phyloP scores from a whole-genome alignment of 345 rosid genomes.

The Ceriops zippeliana region DNA sequence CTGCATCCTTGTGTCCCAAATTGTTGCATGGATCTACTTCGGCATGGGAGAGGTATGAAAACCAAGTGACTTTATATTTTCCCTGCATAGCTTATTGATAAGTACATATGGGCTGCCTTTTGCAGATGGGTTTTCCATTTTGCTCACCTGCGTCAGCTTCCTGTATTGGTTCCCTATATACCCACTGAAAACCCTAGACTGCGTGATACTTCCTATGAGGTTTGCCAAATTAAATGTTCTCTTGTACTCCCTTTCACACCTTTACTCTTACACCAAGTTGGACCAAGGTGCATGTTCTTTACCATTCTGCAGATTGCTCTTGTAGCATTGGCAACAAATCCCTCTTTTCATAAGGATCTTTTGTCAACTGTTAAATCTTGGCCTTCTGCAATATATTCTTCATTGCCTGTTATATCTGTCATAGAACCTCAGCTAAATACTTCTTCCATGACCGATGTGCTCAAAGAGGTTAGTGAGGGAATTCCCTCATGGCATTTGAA shows the following conservation, averaged over 20 bases:
- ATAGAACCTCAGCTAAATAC: slow-evolving; percentile 95
- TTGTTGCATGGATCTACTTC: slow-evolving; percentile 86
- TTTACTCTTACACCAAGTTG: slow-evolving; percentile 11
- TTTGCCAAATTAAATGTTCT: slow-evolving; percentile 19
- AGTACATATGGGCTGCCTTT: slow-evolving; percentile 24
- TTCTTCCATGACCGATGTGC: slow-evolving; percentile 90
- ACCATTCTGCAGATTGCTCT: slow-evolving; percentile 70
- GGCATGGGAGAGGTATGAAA: slow-evolving; percentile 93
- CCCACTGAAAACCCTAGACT: slow-evolving; percentile 90
- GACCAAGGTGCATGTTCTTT: slow-evolving; percentile 17
- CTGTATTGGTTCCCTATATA: slow-evolving; percentile 90
- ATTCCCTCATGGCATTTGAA: slow-evolving; percentile 12
- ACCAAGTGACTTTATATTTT: slow-evolving; percentile 8
- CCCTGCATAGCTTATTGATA: slow-evolving; percentile 21
- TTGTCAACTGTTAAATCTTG: slow-evolving; percentile 87
- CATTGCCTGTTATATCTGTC: slow-evolving; percentile 88
- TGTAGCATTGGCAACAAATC: slow-evolving; percentile 95
- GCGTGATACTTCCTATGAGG: slow-evolving; percentile 99
- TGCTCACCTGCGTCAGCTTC: slow-evolving; percentile 98
- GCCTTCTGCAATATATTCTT: slow-evolving; percentile 82
- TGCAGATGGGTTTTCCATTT: slow-evolving; percentile 98
- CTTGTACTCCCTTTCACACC: not conserved
- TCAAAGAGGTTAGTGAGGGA: slow-evolving; percentile 66
- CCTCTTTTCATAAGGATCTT: slow-evolving; percentile 74
- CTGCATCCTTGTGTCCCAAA: slow-evolving; percentile 97